Evolutionary conservation across 441 rosid genomes (phyloP).

Genomic region (Croton setiger): DNA sequence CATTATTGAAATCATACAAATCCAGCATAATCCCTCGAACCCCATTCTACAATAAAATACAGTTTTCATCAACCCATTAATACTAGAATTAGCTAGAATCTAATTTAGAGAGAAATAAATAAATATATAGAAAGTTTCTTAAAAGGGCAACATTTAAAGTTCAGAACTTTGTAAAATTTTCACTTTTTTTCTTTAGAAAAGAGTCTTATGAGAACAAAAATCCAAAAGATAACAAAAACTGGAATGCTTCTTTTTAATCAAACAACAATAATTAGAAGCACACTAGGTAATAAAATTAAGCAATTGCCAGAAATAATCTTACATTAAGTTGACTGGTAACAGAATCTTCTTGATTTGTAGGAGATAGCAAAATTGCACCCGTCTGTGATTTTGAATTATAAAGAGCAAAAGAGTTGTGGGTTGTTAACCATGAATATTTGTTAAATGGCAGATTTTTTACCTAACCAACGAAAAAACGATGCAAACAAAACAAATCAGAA

Average conservation of each 20-base stretch:
- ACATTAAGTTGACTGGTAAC: slow-evolving; percentile 80
- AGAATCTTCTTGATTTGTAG: slow-evolving; percentile 81
- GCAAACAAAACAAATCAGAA: slow-evolving; percentile 10
- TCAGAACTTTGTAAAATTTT: too few relatives aligned
- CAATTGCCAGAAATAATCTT: slow-evolving; percentile 8
- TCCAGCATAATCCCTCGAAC: slow-evolving; percentile 96
- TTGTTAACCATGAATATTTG: slow-evolving; percentile 84
- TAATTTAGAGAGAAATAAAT: background rate
- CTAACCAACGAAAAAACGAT: slow-evolving; percentile 46
- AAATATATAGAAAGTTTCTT: background rate
- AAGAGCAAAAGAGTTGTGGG: slow-evolving; percentile 76
- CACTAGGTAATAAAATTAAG: background rate
- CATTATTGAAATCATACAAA: slow-evolving; percentile 73
- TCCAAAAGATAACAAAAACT: too few relatives aligned
- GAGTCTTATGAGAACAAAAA: too few relatives aligned
- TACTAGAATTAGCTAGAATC: background rate
- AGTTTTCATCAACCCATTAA: slow-evolving; percentile 2
- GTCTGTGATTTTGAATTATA: slow-evolving; percentile 41
- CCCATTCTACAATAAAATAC: slow-evolving; percentile 60
- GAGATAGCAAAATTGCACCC: slow-evolving; percentile 47
- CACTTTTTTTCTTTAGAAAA: too few relatives aligned
- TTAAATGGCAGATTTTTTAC: slow-evolving; percentile 84
- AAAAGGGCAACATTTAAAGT: background rate
- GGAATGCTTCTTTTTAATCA: slow-evolving; percentile 18
- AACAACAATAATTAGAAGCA: background rate